phyloP scores from a whole-genome alignment of 345 rosid species.

The Barbarea vulgaris region DNA sequence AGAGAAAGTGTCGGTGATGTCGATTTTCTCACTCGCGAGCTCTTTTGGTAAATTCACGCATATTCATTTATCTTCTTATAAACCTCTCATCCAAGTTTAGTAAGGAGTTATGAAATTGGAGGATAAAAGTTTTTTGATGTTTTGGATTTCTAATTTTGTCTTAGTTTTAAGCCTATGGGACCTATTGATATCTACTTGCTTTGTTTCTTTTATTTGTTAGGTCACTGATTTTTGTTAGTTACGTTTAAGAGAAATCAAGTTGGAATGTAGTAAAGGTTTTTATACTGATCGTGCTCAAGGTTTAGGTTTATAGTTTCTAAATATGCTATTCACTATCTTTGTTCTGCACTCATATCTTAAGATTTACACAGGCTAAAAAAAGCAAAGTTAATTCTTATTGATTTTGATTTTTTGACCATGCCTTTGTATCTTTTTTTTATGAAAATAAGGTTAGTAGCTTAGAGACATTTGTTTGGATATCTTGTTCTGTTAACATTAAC shows the following conservation, averaged over 20 bases:
- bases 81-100: neutral
- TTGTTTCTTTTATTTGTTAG: slow-evolving; percentile 23
- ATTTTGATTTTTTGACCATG: neutral
- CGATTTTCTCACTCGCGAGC: slow-evolving; percentile 34
- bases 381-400: neutral
- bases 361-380: neutral
- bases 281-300: slow-evolving; percentile 2
- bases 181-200: slow-evolving; percentile 7
- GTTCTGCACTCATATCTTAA: neutral
- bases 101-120: slow-evolving; percentile 7
- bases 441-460: neutral
- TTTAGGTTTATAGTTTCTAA: slow-evolving; percentile 30
- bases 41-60: slow-evolving; percentile 29
- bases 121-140: neutral
- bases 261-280: slow-evolving; percentile 7
- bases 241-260: neutral
- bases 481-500: neutral
- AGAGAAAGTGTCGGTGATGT: slow-evolving; percentile 41
- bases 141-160: slow-evolving; percentile 18
- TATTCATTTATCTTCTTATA: neutral
- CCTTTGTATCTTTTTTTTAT: slow-evolving; percentile 13
- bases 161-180: slow-evolving; percentile 15
- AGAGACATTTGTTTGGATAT: neutral
- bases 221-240: slow-evolving; percentile 25
- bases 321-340: slow-evolving; percentile 9